These are phyloP conservation scores for Filosporella fistucella DNA, from an alignment of 495 filamentous ascomycete genomes.

Conservation along the genomic window DNA sequence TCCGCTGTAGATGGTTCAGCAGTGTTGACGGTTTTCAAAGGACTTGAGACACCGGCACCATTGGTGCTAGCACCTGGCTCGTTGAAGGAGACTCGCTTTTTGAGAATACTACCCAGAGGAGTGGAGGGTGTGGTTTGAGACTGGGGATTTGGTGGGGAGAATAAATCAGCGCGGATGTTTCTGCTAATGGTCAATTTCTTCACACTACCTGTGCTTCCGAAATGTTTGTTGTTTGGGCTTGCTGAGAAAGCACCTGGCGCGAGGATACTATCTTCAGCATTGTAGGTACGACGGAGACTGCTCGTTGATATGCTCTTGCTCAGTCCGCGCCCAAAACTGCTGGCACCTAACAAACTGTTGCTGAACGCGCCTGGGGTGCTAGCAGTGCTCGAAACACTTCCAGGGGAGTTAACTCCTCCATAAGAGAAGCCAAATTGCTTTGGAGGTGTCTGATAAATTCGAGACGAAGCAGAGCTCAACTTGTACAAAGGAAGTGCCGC, in stretches of 20 bases:
- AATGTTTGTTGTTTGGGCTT: constrained; percentile 50
- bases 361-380: constrained; percentile 64
- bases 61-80: constrained; percentile 41
- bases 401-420: constrained; percentile 80
- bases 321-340: constrained; percentile 50
- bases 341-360: constrained; percentile 60
- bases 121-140: constrained; percentile 25
- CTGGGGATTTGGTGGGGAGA: constrained; percentile 49
- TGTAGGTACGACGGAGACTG: constrained; percentile 56
- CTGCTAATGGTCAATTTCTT: constrained; percentile 91
- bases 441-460: constrained; percentile 75
- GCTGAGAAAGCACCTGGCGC: constrained; percentile 81
- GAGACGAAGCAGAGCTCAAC: constrained; percentile 74
- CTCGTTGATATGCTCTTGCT: constrained; percentile 60
- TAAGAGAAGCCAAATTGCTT: constrained; percentile 72
- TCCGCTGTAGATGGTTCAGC: constrained; percentile 59
- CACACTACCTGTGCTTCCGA: constrained; percentile 60
- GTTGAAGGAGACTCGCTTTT: constrained; percentile 90
- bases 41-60: constrained; percentile 37
- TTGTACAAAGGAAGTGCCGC: constrained; percentile 83
- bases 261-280: constrained; percentile 69
- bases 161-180: constrained; percentile 74
- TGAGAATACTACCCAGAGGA: constrained; percentile 51
- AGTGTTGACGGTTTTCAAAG: constrained; percentile 32
- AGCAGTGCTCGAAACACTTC: constrained; percentile 59